Conservation (phyloP, 805 yeast genomes). For the Isabelozyma heimii region DNA sequence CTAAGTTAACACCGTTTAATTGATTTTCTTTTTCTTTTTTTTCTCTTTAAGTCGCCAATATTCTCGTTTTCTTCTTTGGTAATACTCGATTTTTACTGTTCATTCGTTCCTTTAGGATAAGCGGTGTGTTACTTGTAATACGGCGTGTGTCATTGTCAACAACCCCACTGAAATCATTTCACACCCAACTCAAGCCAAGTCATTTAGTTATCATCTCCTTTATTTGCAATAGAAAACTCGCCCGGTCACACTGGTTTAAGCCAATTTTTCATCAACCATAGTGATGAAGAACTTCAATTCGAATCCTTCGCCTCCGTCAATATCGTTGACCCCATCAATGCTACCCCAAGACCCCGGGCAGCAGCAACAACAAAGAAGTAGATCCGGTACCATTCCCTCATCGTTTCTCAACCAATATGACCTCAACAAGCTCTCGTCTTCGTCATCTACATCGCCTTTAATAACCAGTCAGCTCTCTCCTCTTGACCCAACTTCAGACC, state of each 20-base stretch:
- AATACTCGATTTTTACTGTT: no score
- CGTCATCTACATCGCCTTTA: slow-evolving; percentile 16
- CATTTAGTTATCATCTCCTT: neutral
- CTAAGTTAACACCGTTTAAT: no score
- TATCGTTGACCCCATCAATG: slow-evolving; percentile 25
- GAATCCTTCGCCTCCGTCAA: slow-evolving; percentile 30
- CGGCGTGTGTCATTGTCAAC: neutral
- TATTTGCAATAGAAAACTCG: neutral
- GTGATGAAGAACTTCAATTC: neutral
- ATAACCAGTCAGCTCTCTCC: slow-evolving; percentile 2
- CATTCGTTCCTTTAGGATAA: no score
- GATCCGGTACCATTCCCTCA: slow-evolving; percentile 81
- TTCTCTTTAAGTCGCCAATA: no score
- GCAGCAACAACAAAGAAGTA: slow-evolving; percentile 47
- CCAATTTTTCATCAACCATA: neutral
- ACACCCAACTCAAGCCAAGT: no score
- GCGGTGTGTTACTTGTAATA: no score
- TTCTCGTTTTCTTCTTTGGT: no score
- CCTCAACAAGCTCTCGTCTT: slow-evolving; percentile 1
- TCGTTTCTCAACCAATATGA: slow-evolving; percentile 31
- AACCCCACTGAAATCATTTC: neutral
- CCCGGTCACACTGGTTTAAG: neutral
- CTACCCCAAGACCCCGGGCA: neutral
- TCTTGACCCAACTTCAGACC: slow-evolving; percentile 8
- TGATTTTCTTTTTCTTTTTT: no score